These are phyloP conservation scores for Lepiota subincarnata DNA, from an alignment of 768 basidiomycete genomes.

Conservation along the genomic window DNA sequence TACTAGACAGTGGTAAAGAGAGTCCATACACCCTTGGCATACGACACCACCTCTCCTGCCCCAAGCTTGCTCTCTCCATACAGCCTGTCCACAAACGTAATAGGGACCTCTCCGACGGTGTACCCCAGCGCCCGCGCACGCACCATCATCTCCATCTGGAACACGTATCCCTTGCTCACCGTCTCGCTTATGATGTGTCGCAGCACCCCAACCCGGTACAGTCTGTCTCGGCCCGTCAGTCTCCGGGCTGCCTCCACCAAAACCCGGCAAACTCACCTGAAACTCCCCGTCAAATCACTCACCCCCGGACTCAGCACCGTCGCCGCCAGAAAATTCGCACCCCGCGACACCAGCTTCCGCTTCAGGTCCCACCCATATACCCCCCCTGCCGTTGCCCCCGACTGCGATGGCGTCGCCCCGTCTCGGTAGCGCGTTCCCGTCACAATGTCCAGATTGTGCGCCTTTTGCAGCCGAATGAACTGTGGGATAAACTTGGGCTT, in stretches of 20 bases:
- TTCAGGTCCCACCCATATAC: slow-evolving; percentile 93
- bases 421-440: slow-evolving; percentile 87
- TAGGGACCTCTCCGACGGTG: slow-evolving; percentile 85
- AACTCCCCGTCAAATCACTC: slow-evolving; percentile 88
- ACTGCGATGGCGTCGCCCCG: slow-evolving; percentile 50
- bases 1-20: slow-evolving; percentile 69
- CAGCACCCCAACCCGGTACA: slow-evolving; percentile 75
- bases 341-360: slow-evolving; percentile 82
- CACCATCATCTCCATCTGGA: slow-evolving; percentile 99
- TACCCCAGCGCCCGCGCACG: slow-evolving; percentile 82
- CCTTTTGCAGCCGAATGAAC: slow-evolving; percentile 80
- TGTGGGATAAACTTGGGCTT: slow-evolving; percentile 95
- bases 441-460: slow-evolving; percentile 89
- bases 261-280: slow-evolving; percentile 51
- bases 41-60: slow-evolving; percentile 82
- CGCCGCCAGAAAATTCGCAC: slow-evolving; percentile 88
- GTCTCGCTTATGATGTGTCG: slow-evolving; percentile 82
- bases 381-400: slow-evolving; percentile 69
- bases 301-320: slow-evolving; percentile 83
- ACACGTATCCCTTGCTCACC: slow-evolving; percentile 87
- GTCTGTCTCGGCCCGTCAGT: slow-evolving; percentile 30
- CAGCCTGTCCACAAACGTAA: slow-evolving; percentile 92
- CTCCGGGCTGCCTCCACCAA: not conserved
- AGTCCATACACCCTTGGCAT: slow-evolving; percentile 80
- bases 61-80: slow-evolving; percentile 93